These are phyloP conservation scores for Stephania japonica DNA, from an alignment of 164 flowering plant genomes.

Conservation along the genomic window DNA sequence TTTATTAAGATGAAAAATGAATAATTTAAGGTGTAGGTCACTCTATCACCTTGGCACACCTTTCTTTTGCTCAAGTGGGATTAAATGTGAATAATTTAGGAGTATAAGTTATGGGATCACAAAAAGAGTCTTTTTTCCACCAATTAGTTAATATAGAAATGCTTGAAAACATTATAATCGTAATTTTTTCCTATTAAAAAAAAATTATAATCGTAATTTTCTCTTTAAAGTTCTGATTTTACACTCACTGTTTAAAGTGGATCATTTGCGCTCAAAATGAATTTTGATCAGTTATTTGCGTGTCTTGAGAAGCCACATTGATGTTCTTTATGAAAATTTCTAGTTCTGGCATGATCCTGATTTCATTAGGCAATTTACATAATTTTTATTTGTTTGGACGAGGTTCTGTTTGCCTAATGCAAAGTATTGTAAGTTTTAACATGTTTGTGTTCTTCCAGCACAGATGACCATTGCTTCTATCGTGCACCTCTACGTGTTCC, in stretches of 20 bases:
- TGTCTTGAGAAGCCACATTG: background rate
- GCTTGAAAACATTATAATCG: too few species aligned
- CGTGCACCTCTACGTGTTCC: constrained; percentile 91
- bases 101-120: background rate
- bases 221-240: background rate
- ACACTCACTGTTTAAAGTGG: background rate
- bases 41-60: background rate
- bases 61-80: background rate
- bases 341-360: background rate
- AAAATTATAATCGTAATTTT: background rate
- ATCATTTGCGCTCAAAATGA: background rate
- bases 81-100: background rate
- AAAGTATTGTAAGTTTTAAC: constrained; percentile 27
- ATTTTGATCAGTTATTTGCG: background rate
- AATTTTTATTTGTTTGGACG: background rate
- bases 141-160: background rate
- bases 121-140: background rate
- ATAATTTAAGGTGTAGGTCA: background rate
- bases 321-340: background rate
- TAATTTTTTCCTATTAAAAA: background rate
- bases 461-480: constrained; percentile 97
- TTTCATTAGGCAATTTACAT: background rate
- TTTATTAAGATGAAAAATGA: too few species aligned
- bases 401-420: background rate
- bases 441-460: constrained; percentile 56